These are phyloP conservation scores for Botryotinia convoluta DNA, from an alignment of 2,329 filamentous ascomycete genomes.

Conservation along the genomic window DNA sequence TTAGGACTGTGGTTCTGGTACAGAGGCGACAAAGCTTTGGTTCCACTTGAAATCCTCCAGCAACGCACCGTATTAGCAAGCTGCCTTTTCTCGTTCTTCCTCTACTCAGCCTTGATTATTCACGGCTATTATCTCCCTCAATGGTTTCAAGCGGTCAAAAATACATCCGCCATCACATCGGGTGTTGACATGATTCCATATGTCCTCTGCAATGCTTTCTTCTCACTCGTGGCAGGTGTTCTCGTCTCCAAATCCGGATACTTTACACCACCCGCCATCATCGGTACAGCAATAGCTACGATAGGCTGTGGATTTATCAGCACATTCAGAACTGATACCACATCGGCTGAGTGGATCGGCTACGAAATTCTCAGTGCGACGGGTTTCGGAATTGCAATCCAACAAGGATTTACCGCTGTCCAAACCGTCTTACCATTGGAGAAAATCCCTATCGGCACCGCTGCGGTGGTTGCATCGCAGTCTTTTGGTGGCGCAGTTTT, in stretches of 20 bases:
- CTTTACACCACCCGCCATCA: constrained; percentile 32
- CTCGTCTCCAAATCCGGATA: constrained; percentile 39
- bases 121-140: constrained; percentile 37
- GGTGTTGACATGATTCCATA: constrained; percentile 32
- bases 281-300: constrained; percentile 23
- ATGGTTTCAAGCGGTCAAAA: constrained; percentile 34
- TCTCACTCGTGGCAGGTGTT: constrained; percentile 37
- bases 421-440: constrained; percentile 37
- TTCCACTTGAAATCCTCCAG: constrained; percentile 43
- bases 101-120: constrained; percentile 20
- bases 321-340: constrained; percentile 35
- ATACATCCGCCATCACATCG: constrained; percentile 24
- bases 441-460: constrained; percentile 45
- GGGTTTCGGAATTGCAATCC: constrained; percentile 35
- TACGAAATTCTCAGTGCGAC: constrained; percentile 39
- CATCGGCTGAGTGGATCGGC: constrained; percentile 47
- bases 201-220: constrained; percentile 32
- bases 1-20: constrained; percentile 40
- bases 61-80: constrained; percentile 39
- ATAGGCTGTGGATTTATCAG: constrained; percentile 40
- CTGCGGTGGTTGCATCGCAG: constrained; percentile 44
- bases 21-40: constrained; percentile 48
- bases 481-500: constrained; percentile 48
- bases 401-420: constrained; percentile 34
- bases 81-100: constrained; percentile 31